Base-by-base conservation (phyloP, 1,284 basidiomycete genomes). In the Cutaneotrichosporon cavernicola region DNA sequence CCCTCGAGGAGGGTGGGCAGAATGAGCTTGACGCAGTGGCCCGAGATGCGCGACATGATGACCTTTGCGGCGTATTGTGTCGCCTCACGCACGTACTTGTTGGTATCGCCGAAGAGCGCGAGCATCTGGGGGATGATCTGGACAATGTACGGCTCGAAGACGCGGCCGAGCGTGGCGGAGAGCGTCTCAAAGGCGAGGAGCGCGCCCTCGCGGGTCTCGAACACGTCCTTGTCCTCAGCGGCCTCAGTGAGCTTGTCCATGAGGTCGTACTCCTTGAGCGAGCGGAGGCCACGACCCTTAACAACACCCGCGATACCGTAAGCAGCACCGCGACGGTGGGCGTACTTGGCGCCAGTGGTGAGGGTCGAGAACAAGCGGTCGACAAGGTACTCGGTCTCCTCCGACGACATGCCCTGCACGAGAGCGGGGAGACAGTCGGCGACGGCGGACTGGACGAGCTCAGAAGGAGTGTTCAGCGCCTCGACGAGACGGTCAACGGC, bases 141-240 rank as follows among this genome's bases (percentile, higher is more conserved):
- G 8, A 90, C 88, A 70, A 97, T 88, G 81, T 97, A 99, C 0
- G 97, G 97, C 78, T 99, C 74, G 71, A 98, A 98, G 0, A 92
- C 83, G 49, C 93, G 88, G 49, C 91, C 91, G 22, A 99, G 86
- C 2, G 90, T 91, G 57, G 83, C 86, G 1, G 92, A 91, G 57
- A 99, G 84, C 0, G 94, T 93, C 75, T 99, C 97, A 72, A 97
- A 92, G 0, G 91, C 92, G 75, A 99, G 97, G 85, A 98, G 87
- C 53, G 92, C 91, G 40, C 96, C 97, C 80, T 99, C 95, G 52
- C 96, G 87, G 13, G 90, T 83, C 74, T 95, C 91, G 72, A 87
- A 90, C 30, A 85, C 84, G 73, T 91, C 92, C 83, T 97, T 98
- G 78, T 98, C 95, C 70, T 94, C 92, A 6, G 90, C 83, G 2